Evolutionary conservation across 306 rosid species (phyloP).

Genomic region (Vicia villosa): DNA sequence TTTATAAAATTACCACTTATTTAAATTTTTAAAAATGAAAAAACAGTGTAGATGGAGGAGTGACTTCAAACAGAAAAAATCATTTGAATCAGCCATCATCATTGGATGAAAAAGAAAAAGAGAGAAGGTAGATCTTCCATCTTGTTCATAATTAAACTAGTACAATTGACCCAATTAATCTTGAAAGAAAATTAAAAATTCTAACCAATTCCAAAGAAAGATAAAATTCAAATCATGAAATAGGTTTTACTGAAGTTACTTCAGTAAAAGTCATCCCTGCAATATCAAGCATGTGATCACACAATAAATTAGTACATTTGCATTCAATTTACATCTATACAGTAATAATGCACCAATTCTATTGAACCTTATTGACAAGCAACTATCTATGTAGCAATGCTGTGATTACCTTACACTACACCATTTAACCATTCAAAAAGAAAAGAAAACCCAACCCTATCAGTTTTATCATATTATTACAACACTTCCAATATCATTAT

Average conservation of each 20-base stretch:
- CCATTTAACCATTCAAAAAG: constrained; percentile 24
- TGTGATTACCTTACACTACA: constrained; percentile 24
- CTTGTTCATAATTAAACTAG: too few species aligned
- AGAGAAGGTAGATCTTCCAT: too few species aligned
- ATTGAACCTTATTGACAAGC: constrained; percentile 42
- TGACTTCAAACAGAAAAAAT: too few species aligned
- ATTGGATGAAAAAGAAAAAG: too few species aligned
- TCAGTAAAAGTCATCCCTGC: neutral
- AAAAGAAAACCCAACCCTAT: constrained; percentile 22
- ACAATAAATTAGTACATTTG: constrained; percentile 28
- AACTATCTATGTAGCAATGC: constrained; percentile 36
- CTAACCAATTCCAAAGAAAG: too few species aligned
- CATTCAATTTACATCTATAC: constrained; percentile 32
- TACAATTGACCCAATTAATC: too few species aligned
- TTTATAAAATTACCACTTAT: too few species aligned
- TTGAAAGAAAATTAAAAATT: too few species aligned
- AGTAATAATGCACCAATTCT: constrained; percentile 35
- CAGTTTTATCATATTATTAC: constrained; percentile 34
- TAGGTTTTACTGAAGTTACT: neutral
- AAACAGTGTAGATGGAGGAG: too few species aligned
- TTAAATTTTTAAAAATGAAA: too few species aligned
- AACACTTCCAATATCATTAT: constrained; percentile 35
- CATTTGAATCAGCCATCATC: too few species aligned
- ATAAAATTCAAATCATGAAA: too few species aligned
- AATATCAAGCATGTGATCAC: neutral